Evolutionary conservation across 2,329 filamentous ascomycete species (phyloP).

Genomic region (Trichophyton mentagrophytes): DNA sequence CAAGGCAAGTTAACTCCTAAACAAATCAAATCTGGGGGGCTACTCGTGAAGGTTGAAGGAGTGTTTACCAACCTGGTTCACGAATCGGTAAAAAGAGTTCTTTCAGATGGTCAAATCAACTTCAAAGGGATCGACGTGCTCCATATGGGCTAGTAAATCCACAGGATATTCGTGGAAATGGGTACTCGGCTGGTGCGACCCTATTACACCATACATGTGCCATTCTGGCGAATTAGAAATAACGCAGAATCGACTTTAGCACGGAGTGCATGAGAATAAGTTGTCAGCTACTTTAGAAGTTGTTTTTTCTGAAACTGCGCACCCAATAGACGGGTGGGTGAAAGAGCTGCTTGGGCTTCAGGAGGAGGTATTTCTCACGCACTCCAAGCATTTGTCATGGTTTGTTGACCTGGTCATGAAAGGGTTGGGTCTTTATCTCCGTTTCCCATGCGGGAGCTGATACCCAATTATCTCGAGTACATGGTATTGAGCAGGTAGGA

Average conservation of each 20-base stretch:
- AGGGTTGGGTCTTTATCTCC: neutral
- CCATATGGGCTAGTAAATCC: neutral
- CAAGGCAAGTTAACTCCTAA: neutral
- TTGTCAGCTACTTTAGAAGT: neutral
- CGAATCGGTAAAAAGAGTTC: neutral
- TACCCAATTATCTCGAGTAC: neutral
- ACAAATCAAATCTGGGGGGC: neutral
- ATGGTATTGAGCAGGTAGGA: neutral
- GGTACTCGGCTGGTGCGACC: conserved; percentile 5
- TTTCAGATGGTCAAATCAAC: neutral
- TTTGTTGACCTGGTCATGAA: neutral
- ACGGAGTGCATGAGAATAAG: neutral
- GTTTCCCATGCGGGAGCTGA: neutral
- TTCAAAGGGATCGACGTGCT: neutral
- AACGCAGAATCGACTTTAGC: neutral
- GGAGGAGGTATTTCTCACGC: neutral
- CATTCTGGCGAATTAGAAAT: conserved; percentile 6
- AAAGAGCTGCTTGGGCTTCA: neutral
- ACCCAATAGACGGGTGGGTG: neutral
- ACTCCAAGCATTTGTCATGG: neutral
- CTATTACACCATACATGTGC: conserved; percentile 13
- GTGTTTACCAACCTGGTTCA: neutral
- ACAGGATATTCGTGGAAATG: neutral
- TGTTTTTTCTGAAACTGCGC: neutral
- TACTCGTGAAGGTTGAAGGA: neutral